Base-by-base conservation (phyloP, 306 rosid species). In the Sphenostylis stenocarpa region DNA sequence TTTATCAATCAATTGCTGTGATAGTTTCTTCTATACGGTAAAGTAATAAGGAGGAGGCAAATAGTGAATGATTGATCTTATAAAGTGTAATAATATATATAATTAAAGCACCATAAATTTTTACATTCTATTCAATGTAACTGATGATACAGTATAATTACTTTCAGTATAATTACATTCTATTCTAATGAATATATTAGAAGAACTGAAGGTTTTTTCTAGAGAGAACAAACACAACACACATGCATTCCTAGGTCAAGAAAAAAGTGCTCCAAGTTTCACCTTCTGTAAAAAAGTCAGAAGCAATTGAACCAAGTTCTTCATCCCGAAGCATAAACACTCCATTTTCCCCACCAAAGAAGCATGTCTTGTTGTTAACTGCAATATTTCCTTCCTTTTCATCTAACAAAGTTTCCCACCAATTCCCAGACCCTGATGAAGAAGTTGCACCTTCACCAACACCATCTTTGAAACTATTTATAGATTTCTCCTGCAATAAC, bases 331-430 rank as follows among this genome's bases (percentile, higher is more conserved):
- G 21, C 5, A 15, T 23, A 28, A 28, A 17, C 1, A 10, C 11
- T 6, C 21, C 39, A 28, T 28, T 38, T 57, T 1, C 10, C 19
- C 10, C 39, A 28, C 21, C 21, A 58, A 58, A 58, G 20, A 58
- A 28, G 20, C 39, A 28, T 5, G 39, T 14, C 13, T 14, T 28
- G 5, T 24, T n/a, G n/a, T 57, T 57, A 5, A 3, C 4, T 57
- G n/a, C 19, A 58, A 38, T 38, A 38, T 15, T 58, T 1, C 28
- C 5, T 33, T 4, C 53, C 0, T 36, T 41, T 0, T 73, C 57
- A 12, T 53, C 21, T 53, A 72, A 12, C 23, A 72, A 39, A 72
- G 62, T 19, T 29, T 75, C 51, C 38, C 62, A 75, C 72, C 71
- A 62, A 62, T 62, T 62, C 20, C 1, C 9, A 1, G 71, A 16